phyloP scores from a whole-genome alignment of 1,139 yeast genomes.

The Debaryomyces psychrophilus region DNA sequence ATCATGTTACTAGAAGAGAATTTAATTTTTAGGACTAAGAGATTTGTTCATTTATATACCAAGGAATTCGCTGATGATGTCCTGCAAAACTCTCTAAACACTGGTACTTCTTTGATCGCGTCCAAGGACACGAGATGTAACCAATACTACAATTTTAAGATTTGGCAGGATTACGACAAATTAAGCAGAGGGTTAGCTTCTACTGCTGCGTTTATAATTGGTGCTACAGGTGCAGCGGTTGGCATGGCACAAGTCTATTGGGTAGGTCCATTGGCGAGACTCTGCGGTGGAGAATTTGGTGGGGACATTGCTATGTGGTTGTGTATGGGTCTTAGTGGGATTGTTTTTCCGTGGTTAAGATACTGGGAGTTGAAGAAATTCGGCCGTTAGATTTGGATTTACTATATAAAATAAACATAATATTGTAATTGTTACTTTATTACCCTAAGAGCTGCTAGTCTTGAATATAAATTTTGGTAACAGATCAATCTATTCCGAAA shows the following conservation, averaged over 20 bases:
- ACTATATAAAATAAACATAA: not conserved
- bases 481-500: not conserved
- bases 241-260: conserved; percentile 84
- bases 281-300: conserved; percentile 55
- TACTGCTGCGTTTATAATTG: conserved; percentile 57
- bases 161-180: conserved; percentile 60
- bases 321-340: conserved; percentile 70
- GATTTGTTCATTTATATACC: conserved; percentile 52
- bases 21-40: conserved; percentile 62
- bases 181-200: conserved; percentile 72
- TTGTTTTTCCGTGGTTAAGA: conserved; percentile 65
- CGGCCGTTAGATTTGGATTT: conserved; percentile 39
- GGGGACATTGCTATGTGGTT: conserved; percentile 86
- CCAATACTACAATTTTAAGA: conserved; percentile 61
- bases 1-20: conserved; percentile 75
- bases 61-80: conserved; percentile 50
- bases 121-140: conserved; percentile 21
- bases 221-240: conserved; percentile 76
- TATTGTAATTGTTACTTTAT: not conserved
- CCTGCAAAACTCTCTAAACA: conserved; percentile 3
- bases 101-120: conserved; percentile 11
- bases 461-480: too few species aligned
- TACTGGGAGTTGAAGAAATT: conserved; percentile 62
- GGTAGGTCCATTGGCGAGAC: conserved; percentile 68
- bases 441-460: not conserved